phyloP scores from a whole-genome alignment of 495 filamentous ascomycete species.

The Stereocaulon alpinum region DNA sequence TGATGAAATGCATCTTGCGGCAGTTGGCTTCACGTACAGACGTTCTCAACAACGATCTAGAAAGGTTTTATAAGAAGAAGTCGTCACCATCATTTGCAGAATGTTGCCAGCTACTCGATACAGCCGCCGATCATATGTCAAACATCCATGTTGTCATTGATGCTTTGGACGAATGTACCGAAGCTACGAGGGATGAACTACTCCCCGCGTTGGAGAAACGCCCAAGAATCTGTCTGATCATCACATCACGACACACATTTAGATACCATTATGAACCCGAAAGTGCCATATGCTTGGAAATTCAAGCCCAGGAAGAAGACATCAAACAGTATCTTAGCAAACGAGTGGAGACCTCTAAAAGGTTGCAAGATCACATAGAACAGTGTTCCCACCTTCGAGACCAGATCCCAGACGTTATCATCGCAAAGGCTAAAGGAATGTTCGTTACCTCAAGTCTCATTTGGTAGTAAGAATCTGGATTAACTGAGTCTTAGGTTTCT shows the following conservation, averaged over 20 bases:
- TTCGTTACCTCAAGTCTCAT: conserved; percentile 2
- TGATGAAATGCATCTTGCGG: conserved; percentile 25
- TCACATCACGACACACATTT: conserved; percentile 25
- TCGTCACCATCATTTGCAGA: conserved; percentile 29
- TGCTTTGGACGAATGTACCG: conserved; percentile 30
- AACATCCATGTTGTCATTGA: conserved; percentile 35
- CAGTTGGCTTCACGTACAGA: conserved; percentile 21
- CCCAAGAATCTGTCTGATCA: conserved; percentile 15
- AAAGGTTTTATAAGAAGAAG: background rate
- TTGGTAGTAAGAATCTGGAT: too few relatives aligned
- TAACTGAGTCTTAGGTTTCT: conserved; percentile 15
- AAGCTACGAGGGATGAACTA: conserved; percentile 12
- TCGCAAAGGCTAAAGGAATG: conserved; percentile 21
- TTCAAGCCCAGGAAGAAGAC: conserved; percentile 24
- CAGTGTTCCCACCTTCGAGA: background rate
- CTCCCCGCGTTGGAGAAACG: conserved; percentile 15
- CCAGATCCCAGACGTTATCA: conserved; percentile 4
- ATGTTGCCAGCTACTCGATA: conserved; percentile 24
- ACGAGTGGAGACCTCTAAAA: background rate
- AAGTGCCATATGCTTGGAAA: conserved; percentile 16
- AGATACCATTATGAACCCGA: conserved; percentile 18
- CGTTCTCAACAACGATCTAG: background rate
- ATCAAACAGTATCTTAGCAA: conserved; percentile 23
- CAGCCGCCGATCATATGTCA: conserved; percentile 18
- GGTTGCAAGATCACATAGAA: conserved; percentile 7